Evolutionary conservation across 1,139 yeast genomes (phyloP), one percentile per base, ranked within the genome.

Genomic region (Blastobotrys illinoisensis): DNA sequence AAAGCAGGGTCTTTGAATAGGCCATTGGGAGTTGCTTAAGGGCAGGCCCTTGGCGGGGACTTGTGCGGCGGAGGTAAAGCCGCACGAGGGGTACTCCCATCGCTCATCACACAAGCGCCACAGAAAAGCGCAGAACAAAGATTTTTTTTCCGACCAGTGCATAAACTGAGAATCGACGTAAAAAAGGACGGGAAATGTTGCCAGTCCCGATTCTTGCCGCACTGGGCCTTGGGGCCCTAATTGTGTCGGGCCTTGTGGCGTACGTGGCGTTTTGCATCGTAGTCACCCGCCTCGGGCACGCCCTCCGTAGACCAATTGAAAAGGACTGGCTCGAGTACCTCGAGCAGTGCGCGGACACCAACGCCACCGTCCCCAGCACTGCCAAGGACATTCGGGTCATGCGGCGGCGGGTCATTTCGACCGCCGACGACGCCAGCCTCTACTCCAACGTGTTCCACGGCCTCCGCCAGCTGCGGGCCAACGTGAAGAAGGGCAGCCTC

Each of bases 321-420:
- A 14, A 14, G 4, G 58, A 57, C 43, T 70, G 67, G 67, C 54
- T 57, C 24, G 60, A 61, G 19, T 59, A 64, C 46, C 63, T 68
- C 21, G 61, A 59, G 44, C 63, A 62, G 50, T 66, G 71, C 21
- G 53, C 56, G 46, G 60, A 58, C 23, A 55, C 64, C n/a, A 65
- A 66, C 3, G 68, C 69, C 7, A 62, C 65, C 26, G 50, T 64
- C 47, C 67, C 66, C 3, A 36, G 51, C 7, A 61, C 63, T 53
- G 64, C 64, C 18, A 54, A 53, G 50, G 59, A 73, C 18, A 62
- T 69, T 11, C 76, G 77, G 4, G 63, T 74, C 16, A 68, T 74
- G 55, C 75, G 89, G 56, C 74, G 88, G 44, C 73, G 84, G 61
- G 73, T 84, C 56, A 70, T 84, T 14, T 67, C 79, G 19, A 81